Base-by-base conservation (phyloP, 805 yeast genomes). In the Kockiozyma suomiensis region DNA sequence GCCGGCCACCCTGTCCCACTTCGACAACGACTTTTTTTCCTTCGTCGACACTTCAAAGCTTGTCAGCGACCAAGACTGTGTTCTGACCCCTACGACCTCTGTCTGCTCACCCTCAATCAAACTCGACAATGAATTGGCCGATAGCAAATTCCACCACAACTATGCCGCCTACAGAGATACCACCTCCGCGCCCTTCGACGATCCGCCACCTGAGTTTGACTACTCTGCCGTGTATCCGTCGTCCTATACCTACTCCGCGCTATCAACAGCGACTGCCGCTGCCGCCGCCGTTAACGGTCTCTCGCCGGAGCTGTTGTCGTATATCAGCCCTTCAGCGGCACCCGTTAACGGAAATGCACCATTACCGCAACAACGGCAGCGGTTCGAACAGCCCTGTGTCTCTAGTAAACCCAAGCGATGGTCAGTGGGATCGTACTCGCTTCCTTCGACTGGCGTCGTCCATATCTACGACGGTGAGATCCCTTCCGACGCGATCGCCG, bases 231-330 rank as follows among this genome's bases (percentile, higher is more conserved):
- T 30, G 33, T 10, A 21, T 6, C n/a, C 32, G 10, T 38, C 40
- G 21, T 28, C 55, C 5, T 41, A 28, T 42, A 42, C 25, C 15
- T 28, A n/a, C 28, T 17, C 46, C 17, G n/a, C 41, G 38, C 25
- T 47, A 4, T 47, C 53, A 7, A 52, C 48, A 7, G 61, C 61
- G 13, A 46, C 46, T 21, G 61, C 61, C n/a, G 50, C 46, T 21
- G 38, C 45, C 23, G 62, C 58, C 10, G 61, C 56, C 8, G 35
- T 51, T 6, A 48, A 43, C 15, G 62, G 62, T 17, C 54, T 58
- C 19, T 58, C 62, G 25, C 62, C 62, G 12, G 62, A 52, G 41
- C 54, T 58, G 28, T 23, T 58, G n/a, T 58, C 62, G 17, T 53
- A 25, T 47, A 58, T 58, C 21, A 53, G 58, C 13, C 62, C 62